These are phyloP conservation scores for Chaetoceros tenuissimus DNA, from an alignment of 108 stramenopile genomes.

Conservation along the genomic window DNA sequence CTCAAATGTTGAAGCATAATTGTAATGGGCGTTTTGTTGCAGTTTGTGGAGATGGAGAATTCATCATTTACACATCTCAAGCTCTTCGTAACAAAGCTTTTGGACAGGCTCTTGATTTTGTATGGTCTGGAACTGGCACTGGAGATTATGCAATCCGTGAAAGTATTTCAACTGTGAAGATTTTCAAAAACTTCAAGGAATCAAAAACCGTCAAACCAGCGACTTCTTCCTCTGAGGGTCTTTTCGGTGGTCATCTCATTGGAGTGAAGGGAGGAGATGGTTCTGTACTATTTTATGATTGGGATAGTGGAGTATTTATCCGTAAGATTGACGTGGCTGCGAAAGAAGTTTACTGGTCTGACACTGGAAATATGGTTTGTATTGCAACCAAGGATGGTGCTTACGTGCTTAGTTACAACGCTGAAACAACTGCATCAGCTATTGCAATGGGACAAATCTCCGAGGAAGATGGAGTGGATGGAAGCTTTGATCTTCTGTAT, in stretches of 20 bases:
- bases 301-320: conserved; percentile 90
- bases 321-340: conserved; percentile 93
- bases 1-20: conserved; percentile 93
- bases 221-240: conserved; percentile 84
- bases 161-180: conserved; percentile 82
- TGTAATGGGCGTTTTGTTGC: conserved; percentile 98
- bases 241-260: conserved; percentile 91
- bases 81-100: conserved; percentile 97
- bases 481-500: conserved; percentile 89
- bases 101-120: conserved; percentile 96
- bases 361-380: conserved; percentile 88
- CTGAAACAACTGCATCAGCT: conserved; percentile 68
- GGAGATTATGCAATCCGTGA: conserved; percentile 98
- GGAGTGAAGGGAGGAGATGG: conserved; percentile 91
- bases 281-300: conserved; percentile 93
- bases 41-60: conserved; percentile 99
- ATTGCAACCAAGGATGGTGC: conserved; percentile 87
- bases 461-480: conserved; percentile 93
- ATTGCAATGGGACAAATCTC: conserved; percentile 77
- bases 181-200: conserved; percentile 96
- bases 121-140: conserved; percentile 92
- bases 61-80: conserved; percentile 98
- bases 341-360: conserved; percentile 95
- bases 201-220: conserved; percentile 75
- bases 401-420: conserved; percentile 88